A percentile compares a stretch with the other conserved stretches of the same genome.
Evolutionary conservation across 2,329 filamentous ascomycete species (phyloP).

Genomic region (Aureobasidium musti): DNA sequence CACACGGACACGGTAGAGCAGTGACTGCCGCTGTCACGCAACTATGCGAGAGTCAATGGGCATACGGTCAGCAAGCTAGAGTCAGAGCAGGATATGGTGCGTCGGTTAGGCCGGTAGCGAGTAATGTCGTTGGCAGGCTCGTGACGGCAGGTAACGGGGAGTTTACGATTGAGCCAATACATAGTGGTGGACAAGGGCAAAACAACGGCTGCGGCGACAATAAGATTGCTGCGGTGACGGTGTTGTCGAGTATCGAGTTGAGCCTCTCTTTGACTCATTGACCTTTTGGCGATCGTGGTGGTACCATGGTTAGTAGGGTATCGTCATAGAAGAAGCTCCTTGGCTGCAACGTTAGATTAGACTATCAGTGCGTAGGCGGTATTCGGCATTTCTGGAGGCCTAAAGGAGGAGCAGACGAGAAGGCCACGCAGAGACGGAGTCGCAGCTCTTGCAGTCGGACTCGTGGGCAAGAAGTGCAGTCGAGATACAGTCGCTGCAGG

Average conservation of each 20-base stretch:
- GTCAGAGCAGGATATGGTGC: neutral
- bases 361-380: slow-evolving; percentile 22
- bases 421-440: neutral
- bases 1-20: slow-evolving; percentile 13
- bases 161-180: slow-evolving; percentile 4
- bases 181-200: slow-evolving; percentile 2
- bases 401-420: neutral
- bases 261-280: slow-evolving; percentile 21
- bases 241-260: slow-evolving; percentile 1
- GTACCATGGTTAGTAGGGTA: slow-evolving; percentile 13
- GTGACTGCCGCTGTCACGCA: slow-evolving; percentile 25
- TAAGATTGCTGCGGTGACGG: slow-evolving; percentile 28
- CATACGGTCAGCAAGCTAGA: slow-evolving; percentile 17
- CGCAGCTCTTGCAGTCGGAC: neutral
- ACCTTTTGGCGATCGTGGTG: slow-evolving; percentile 16
- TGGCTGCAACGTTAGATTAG: slow-evolving; percentile 29
- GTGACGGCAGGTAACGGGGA: slow-evolving; percentile 10
- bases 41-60: neutral
- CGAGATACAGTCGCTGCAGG: slow-evolving; percentile 8
- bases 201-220: slow-evolving; percentile 10
- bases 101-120: slow-evolving; percentile 16
- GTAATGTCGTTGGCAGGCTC: slow-evolving; percentile 10
- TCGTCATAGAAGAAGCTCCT: slow-evolving; percentile 25
- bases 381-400: slow-evolving; percentile 21
- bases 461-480: neutral